A percentile compares a stretch with the other conserved stretches of the same genome.
Evolutionary conservation across 208 protist genomes (phyloP).

Genomic region (Leishmania turanica): DNA sequence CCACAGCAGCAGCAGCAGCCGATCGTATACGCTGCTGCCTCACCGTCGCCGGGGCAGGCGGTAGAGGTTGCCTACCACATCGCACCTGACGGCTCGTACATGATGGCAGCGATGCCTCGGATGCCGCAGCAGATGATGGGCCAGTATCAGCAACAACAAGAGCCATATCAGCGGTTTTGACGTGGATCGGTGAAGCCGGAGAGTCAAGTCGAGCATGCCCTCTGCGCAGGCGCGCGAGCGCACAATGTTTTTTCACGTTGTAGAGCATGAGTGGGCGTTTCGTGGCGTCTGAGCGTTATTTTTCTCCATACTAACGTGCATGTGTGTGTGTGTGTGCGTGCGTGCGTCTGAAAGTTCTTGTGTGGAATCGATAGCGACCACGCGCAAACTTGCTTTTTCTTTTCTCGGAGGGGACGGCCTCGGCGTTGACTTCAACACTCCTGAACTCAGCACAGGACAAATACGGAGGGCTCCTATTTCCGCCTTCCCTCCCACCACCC

Average conservation of each 20-base stretch:
- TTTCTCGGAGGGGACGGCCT: neutral
- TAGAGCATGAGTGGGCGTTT: neutral
- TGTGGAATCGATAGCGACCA: neutral
- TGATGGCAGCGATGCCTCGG: neutral
- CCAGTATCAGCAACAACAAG: conserved; percentile 5
- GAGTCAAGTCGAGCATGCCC: neutral
- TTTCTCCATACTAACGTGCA: neutral
- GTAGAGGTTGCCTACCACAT: conserved; percentile 8
- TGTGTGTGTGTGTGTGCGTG: neutral
- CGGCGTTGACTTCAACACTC: neutral
- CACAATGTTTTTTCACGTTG: neutral
- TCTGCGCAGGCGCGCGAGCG: neutral
- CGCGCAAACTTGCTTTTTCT: neutral
- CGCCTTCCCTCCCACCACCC: neutral
- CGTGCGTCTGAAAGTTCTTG: neutral
- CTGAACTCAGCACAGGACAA: neutral
- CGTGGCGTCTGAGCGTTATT: neutral
- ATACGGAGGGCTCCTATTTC: neutral
- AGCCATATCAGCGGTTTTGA: neutral
- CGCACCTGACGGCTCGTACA: conserved; percentile 9
- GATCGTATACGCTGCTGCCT: conserved; percentile 4
- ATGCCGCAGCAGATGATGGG: conserved; percentile 7
- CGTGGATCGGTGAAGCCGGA: no score
- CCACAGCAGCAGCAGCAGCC: conserved; percentile 13
- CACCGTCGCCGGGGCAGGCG: neutral